These are phyloP conservation scores for Pseudogymnoascus sp. DNA, from an alignment of 2,329 filamentous ascomycete genomes.

Conservation along the genomic window DNA sequence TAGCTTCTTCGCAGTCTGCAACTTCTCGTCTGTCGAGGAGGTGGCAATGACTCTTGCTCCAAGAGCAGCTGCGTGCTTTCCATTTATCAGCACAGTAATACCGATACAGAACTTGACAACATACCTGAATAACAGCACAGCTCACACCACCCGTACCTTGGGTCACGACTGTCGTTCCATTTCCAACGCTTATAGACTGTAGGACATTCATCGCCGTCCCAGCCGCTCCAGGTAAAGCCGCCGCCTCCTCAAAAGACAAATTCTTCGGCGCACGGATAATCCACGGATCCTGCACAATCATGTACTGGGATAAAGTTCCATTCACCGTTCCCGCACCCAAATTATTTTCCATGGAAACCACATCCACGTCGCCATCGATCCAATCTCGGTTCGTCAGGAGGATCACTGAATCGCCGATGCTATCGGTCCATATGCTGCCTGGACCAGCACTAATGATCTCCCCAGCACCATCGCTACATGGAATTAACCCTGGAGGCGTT, in stretches of 20 bases:
- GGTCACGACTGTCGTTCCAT: slow-evolving; percentile 30
- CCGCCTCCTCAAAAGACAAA: slow-evolving; percentile 36
- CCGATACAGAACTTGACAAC: background rate
- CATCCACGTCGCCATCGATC: slow-evolving; percentile 41
- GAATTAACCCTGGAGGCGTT: slow-evolving; percentile 3
- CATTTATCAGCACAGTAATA: background rate
- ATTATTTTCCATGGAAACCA: background rate
- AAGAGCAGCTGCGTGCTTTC: background rate
- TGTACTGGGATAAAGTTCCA: slow-evolving; percentile 19
- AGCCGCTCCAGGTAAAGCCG: slow-evolving; percentile 41
- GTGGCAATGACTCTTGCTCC: slow-evolving; percentile 16
- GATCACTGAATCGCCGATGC: slow-evolving; percentile 11
- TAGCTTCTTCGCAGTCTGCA: slow-evolving; percentile 12
- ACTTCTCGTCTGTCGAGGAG: slow-evolving; percentile 15
- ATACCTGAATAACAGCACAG: slow-evolving; percentile 29
- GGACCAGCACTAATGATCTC: slow-evolving; percentile 31
- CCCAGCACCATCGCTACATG: slow-evolving; percentile 43
- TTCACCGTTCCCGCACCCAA: slow-evolving; percentile 32
- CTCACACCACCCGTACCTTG: slow-evolving; percentile 37
- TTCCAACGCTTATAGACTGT: slow-evolving; percentile 34
- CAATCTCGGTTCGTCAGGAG: slow-evolving; percentile 32
- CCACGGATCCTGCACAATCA: slow-evolving; percentile 36
- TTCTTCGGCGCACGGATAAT: slow-evolving; percentile 36
- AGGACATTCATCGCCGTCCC: slow-evolving; percentile 46
- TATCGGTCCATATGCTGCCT: background rate